Evolutionary conservation across 805 yeast species (phyloP), one percentile per base, ranked within the genome.

Genomic region (Metschnikowia kofuensis): DNA sequence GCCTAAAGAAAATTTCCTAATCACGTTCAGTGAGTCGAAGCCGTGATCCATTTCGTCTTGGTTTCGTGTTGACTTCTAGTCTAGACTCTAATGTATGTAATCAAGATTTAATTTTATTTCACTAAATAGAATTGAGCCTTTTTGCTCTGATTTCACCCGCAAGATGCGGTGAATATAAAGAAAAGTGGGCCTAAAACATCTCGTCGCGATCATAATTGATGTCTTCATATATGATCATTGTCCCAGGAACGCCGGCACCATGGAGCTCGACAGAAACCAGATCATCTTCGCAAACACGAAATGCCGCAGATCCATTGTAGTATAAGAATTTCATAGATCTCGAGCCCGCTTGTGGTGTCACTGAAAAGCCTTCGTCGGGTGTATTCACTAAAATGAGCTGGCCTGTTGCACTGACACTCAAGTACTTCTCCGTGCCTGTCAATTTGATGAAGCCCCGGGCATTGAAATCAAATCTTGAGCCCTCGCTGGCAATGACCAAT

Each of bases 401-500:
- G 1, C 49, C 49, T 5, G 7, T 27, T 2, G 14, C 35, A 28
- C 41, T 34, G 21, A 41, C 40, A 9, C 35, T 32, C 42, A 40
- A 46, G 15, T 41, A 41, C 35, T 30, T 6, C 12, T 16, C 16
- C 2, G 34, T 30, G 2, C 41, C 49, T 8, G 44, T 45, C 38
- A 46, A 40, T 36, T 41, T 46, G 14, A 46, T 8, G 8, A 36
- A 14, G 4, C 45, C 49, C 9, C 28, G 28, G 2, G n/a, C 16
- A 16, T 46, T n/a, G 32, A 15, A 46, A 35, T 46, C 49, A 31
- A 46, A 41, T 26, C 45, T 36, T 10, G 45, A 46, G 4, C 45
- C 45, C n/a, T 46, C 45, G 2, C 11, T 14, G 10, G 45, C 49
- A 9, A 41, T 35, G 8, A 46, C 38, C 16, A 46, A 37, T 6